These are phyloP conservation scores for Globisporangium splendens DNA, from an alignment of 352 stramenopile species.

Conservation along the genomic window DNA sequence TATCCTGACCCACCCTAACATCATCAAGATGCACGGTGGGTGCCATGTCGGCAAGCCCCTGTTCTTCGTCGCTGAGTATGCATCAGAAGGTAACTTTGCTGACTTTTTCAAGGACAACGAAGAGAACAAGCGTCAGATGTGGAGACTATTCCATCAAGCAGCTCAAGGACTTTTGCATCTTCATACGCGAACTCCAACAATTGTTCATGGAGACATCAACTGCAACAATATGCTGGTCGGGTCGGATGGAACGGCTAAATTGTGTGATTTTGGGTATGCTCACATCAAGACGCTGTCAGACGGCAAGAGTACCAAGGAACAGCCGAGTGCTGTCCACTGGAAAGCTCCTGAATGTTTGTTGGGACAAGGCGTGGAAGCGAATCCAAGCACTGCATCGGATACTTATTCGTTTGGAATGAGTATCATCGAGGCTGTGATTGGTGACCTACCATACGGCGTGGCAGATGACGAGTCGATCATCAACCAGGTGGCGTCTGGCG, in stretches of 20 bases:
- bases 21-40: conserved; percentile 35
- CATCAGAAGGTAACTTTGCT: too few species aligned
- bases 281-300: conserved; percentile 17
- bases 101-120: too few species aligned
- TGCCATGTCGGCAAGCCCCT: too few species aligned
- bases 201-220: conserved; percentile 86
- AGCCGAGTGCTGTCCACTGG: conserved; percentile 21
- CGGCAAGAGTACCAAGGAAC: conserved; percentile 19
- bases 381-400: too few species aligned
- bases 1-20: conserved; percentile 28
- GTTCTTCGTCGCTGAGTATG: too few species aligned
- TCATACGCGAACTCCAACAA: conserved; percentile 42
- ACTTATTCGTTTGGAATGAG: too few species aligned
- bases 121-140: too few species aligned
- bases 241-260: conserved; percentile 24
- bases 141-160: too few species aligned
- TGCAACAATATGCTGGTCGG: too few species aligned
- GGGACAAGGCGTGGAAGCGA: too few species aligned
- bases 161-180: conserved; percentile 67
- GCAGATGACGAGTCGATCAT: conserved; percentile 13
- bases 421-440: too few species aligned
- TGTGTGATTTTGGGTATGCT: conserved; percentile 39
- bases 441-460: conserved; percentile 14
- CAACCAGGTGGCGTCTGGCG: neutral
- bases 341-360: too few species aligned